Percentiles rank a stretch among this genome's conserved stretches.
Conservation (phyloP, 2,329 filamentous ascomycete genomes). For the Tolypocladium nubicola region DNA sequence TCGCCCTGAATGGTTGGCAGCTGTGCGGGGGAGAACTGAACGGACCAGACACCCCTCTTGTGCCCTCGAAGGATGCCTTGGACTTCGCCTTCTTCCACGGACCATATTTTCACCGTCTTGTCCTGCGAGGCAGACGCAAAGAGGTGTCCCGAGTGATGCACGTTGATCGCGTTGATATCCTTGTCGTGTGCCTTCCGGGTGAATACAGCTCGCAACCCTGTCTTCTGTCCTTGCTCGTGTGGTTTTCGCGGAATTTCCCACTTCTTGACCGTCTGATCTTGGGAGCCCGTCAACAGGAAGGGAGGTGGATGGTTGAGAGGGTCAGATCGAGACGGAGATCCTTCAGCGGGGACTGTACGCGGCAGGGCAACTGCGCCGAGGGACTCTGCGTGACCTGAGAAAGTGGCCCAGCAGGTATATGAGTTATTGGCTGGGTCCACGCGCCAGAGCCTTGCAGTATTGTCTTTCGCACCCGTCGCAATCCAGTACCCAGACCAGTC, state of each 20-base stretch:
- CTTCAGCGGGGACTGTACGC: constrained; percentile 53
- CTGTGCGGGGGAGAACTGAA: constrained; percentile 74
- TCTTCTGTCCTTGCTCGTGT: constrained; percentile 32
- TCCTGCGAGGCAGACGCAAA: constrained; percentile 97
- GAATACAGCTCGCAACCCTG: constrained; percentile 58
- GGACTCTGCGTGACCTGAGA: constrained; percentile 90
- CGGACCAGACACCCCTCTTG: constrained; percentile 90
- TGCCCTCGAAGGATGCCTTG: constrained; percentile 88
- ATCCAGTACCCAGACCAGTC: constrained; percentile 98
- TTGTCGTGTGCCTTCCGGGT: constrained; percentile 97
- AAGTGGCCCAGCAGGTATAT: constrained; percentile 69
- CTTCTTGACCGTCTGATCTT: constrained; percentile 90
- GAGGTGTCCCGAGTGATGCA: constrained; percentile 61
- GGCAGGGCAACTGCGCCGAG: constrained; percentile 82
- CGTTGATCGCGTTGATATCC: constrained; percentile 90
- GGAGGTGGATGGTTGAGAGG: constrained; percentile 71
- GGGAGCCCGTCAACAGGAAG: constrained; percentile 84
- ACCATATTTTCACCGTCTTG: constrained; percentile 95
- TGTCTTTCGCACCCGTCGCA: constrained; percentile 92
- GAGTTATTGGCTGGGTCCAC: constrained; percentile 66
- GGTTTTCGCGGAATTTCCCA: constrained; percentile 66
- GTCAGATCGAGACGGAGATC: constrained; percentile 59
- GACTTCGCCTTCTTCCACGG: constrained; percentile 77
- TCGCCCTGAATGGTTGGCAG: constrained; percentile 65
- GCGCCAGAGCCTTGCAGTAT: constrained; percentile 83